Base-by-base conservation (phyloP, 1,284 basidiomycete species). In the Cutaneotrichosporon mucoides region DNA sequence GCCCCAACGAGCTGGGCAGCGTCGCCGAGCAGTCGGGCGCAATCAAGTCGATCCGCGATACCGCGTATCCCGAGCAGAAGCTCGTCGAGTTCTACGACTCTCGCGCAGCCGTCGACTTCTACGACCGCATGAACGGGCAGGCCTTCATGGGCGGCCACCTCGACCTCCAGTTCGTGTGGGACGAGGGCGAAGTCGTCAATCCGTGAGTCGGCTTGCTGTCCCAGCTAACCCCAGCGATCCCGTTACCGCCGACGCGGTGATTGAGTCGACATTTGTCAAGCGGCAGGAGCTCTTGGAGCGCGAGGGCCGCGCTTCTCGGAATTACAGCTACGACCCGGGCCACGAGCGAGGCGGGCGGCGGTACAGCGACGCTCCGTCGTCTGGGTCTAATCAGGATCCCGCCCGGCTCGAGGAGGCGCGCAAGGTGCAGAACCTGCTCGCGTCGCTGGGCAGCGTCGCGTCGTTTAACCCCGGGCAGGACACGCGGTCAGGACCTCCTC, bases 31-130 rank as follows among this genome's bases (percentile, higher is more conserved):
- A 86, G 53, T 95, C 89, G 67, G 95, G 95, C 13, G 92, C 95
- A 66, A 85, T 99, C 61, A 95, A 94, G 74, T 80, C 83, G 6
- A 83, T 98, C 16, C 84, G 82, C 64, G 80, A 84, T 5, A 81
- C 84, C 11, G 83, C 83, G 53, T 86, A 88, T 53, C 79, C 80
- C 36, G 89, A 91, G 90, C 86, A 90, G 72, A 85, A 88, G 59
- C 86, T 90, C 64, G 86, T 96, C 11, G 92, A 96, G 73, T 93
- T 85, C 71, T 96, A 87, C 72, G 92, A 96, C 73, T 89, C 84
- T 45, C 81, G 92, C 71, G 91, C 88, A 63, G 88, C 86, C 62
- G 86, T 85, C 41, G 85, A 88, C 67, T 89, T 94, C 1, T 86
- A 86, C 66, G 90, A 96, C 67, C 82, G 85, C 37, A 80, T 97